These are phyloP conservation scores for Aureobasidium musti DNA, from an alignment of 2,329 filamentous ascomycete species.

Conservation along the genomic window DNA sequence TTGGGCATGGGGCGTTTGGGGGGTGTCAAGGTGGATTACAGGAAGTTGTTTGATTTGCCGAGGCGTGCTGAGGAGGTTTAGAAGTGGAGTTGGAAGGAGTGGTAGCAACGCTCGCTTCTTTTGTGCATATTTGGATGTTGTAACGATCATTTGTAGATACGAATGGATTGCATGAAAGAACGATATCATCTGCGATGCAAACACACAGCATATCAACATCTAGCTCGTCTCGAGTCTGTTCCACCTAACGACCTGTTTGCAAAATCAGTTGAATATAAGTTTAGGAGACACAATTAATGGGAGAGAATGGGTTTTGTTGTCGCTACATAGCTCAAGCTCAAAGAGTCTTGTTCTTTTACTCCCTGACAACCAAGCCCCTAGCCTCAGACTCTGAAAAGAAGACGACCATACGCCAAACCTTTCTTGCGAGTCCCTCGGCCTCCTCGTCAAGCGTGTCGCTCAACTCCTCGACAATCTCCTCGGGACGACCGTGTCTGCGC, in stretches of 20 bases:
- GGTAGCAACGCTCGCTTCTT: no score
- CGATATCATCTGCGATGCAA: neutral
- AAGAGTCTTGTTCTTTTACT: neutral
- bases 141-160: neutral
- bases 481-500: slow-evolving; percentile 70
- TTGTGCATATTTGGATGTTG: neutral
- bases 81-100: neutral
- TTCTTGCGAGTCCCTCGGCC: slow-evolving; percentile 89
- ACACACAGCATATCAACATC: neutral
- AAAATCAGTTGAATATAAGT: neutral
- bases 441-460: slow-evolving; percentile 93
- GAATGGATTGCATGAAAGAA: neutral
- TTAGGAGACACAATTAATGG: neutral
- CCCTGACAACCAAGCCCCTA: slow-evolving; percentile 62
- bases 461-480: slow-evolving; percentile 79
- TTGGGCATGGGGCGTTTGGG: slow-evolving; percentile 74
- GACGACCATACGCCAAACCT: slow-evolving; percentile 97
- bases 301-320: neutral
- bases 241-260: neutral
- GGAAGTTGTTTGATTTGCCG: slow-evolving; percentile 84
- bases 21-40: slow-evolving; percentile 82
- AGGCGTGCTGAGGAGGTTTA: slow-evolving; percentile 52
- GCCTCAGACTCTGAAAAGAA: slow-evolving; percentile 97
- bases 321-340: neutral
- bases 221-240: no score